Conservation (phyloP, 371 early-diverging fungal species). For the Lichtheimia ramosa region DNA sequence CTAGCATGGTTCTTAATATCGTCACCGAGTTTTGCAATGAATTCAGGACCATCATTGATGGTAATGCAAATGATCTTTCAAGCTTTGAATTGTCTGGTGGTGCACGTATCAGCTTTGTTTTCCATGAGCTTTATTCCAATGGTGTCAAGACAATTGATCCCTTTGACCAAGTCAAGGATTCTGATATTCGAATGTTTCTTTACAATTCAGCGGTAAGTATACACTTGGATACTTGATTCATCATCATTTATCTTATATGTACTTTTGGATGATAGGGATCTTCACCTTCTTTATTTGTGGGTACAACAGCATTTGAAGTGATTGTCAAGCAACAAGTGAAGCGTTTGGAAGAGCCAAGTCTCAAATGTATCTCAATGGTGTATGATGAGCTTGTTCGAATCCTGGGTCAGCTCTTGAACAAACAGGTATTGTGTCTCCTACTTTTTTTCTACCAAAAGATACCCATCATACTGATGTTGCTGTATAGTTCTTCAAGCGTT, state of each 20-base stretch:
- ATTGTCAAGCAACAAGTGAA: slow-evolving; percentile 97
- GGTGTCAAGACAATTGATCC: slow-evolving; percentile 94
- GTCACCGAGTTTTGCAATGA: slow-evolving; percentile 97
- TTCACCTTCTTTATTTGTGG: slow-evolving; percentile 95
- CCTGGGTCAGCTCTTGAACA: slow-evolving; percentile 84
- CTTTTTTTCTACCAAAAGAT: background rate
- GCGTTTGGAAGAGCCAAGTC: slow-evolving; percentile 93
- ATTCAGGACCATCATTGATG: slow-evolving; percentile 92
- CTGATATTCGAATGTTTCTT: slow-evolving; percentile 96
- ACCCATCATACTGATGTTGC: background rate
- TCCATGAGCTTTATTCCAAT: slow-evolving; percentile 94
- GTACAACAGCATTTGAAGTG: slow-evolving; percentile 96
- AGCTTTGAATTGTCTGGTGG: slow-evolving; percentile 96
- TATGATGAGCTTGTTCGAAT: slow-evolving; percentile 97
- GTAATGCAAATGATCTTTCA: slow-evolving; percentile 89
- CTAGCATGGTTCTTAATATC: slow-evolving; percentile 88
- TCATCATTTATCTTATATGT: no score
- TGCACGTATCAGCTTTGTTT: slow-evolving; percentile 97
- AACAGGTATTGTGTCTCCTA: slow-evolving; percentile 56
- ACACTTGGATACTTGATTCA: no score
- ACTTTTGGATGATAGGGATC: slow-evolving; percentile 67
- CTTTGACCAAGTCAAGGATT: slow-evolving; percentile 96
- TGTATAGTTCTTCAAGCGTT: slow-evolving; percentile 82
- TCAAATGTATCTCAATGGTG: slow-evolving; percentile 91
- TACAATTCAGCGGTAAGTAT: slow-evolving; percentile 92